These are phyloP conservation scores for Eimeria brunetti DNA, from an alignment of 169 alveolate genomes.

Conservation along the genomic window DNA sequence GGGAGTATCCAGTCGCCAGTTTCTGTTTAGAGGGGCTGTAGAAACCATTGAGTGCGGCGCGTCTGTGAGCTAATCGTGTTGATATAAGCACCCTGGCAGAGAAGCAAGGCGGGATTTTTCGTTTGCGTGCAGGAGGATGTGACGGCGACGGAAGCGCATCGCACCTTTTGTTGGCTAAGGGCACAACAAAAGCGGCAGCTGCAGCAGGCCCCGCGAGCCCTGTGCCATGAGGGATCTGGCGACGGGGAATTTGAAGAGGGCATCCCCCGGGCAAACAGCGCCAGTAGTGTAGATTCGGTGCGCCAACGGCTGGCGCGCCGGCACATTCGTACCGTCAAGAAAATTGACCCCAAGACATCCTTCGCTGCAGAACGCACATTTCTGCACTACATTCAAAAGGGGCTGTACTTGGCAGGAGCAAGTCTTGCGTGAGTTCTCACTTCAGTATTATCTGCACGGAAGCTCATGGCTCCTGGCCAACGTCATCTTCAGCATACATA, in stretches of 20 bases:
- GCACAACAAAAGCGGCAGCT: slow-evolving; percentile 52
- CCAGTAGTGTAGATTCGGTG: slow-evolving; percentile 53
- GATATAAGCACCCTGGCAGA: background rate
- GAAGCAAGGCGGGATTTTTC: background rate
- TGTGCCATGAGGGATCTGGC: slow-evolving; percentile 14
- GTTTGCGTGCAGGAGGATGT: slow-evolving; percentile 54
- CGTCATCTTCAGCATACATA: background rate
- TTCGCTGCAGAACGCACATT: slow-evolving; percentile 90
- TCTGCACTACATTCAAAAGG: slow-evolving; percentile 86
- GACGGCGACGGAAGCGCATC: slow-evolving; percentile 61
- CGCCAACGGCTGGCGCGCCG: slow-evolving; percentile 66
- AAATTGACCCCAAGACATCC: slow-evolving; percentile 88
- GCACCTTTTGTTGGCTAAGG: slow-evolving; percentile 55
- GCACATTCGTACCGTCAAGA: slow-evolving; percentile 68
- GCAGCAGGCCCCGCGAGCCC: slow-evolving; percentile 67
- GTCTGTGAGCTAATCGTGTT: background rate
- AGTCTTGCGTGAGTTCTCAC: slow-evolving; percentile 59
- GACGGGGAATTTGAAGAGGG: slow-evolving; percentile 47
- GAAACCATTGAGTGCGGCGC: background rate
- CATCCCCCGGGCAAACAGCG: background rate
- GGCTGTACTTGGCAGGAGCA: slow-evolving; percentile 82
- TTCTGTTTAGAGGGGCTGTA: background rate
- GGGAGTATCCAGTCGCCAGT: background rate
- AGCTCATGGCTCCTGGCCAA: background rate
- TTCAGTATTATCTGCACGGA: background rate